Base-by-base conservation (phyloP, 2,329 filamentous ascomycete species). In the Aureobasidium melanogenum region DNA sequence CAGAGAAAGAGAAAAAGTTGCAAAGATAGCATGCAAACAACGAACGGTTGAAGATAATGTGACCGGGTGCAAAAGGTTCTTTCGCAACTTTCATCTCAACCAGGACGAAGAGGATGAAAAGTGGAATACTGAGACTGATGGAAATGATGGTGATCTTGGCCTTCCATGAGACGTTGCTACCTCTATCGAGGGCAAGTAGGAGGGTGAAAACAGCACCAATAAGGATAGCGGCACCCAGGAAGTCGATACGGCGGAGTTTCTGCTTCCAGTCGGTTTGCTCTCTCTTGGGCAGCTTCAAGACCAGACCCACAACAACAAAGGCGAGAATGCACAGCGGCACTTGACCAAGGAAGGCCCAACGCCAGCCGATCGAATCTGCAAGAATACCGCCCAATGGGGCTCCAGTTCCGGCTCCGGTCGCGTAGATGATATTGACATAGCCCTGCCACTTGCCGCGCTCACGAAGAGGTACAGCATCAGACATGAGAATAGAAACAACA, bases 381-480 rank as follows among this genome's bases (percentile, higher is more conserved):
- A 91, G 72, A 7, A 89, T 71, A 2, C 89, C 88, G 17, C 82
- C 89, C 0, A 93, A 66, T 0, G 88, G 87, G 5, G 85, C 88
- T 2, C 89, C 89, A 5, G 80, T 78, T 5, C 84, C 83, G 3
- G 87, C 82, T n/a, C 88, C 89, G 19, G 79, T 74, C 0, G 87
- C 86, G 67, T 82, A 91, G 52, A 91, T 79, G 64, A 91, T 81
- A 70, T 91, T 92, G 68, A 90, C 78, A 63, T 85, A 77, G 7
- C 88, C 88, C 71, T 91, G 88, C 85, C 86, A 92, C 10, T 86
- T 78, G 1, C 88, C 88, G 60, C 88, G 77, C 57, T 89, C 83
- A 19, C 87, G 79, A 41, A 91, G 75, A 0, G 87, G 81, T 3
- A 92, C 82, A 19, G 90, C 79, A 70, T 92, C 88, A 64, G 83